A percentile compares a stretch with the other conserved stretches of the same genome.
phyloP scores from a whole-genome alignment of 2,329 filamentous ascomycete genomes.

The Coccinonectria pachysandricola region DNA sequence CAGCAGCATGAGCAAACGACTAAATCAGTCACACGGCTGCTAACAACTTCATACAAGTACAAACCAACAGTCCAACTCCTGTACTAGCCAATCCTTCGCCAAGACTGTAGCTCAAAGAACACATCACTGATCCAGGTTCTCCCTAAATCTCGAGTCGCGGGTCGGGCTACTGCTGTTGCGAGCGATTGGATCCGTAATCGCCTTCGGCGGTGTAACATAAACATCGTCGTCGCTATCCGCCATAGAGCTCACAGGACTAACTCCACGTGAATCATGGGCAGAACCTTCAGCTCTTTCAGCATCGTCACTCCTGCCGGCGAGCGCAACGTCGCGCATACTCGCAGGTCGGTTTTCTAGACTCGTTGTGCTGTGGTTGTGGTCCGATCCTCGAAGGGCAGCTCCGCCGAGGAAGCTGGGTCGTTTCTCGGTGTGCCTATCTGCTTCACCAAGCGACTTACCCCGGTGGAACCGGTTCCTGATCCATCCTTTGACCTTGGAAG shows the following conservation, averaged over 20 bases:
- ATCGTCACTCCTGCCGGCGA: slow-evolving; percentile 34
- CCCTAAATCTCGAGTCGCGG: slow-evolving; percentile 48
- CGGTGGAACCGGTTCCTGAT: slow-evolving; percentile 43
- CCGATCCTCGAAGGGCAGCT: slow-evolving; percentile 32
- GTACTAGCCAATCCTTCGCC: no score
- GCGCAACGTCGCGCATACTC: slow-evolving; percentile 37
- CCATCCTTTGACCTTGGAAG: slow-evolving; percentile 41
- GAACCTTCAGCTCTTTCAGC: no score
- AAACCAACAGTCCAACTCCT: no score
- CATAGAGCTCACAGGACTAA: slow-evolving; percentile 29
- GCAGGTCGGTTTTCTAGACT: slow-evolving; percentile 31
- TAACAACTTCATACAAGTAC: no score
- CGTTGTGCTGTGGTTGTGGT: slow-evolving; percentile 33
- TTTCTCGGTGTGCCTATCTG: slow-evolving; percentile 26
- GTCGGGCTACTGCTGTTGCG: slow-evolving; percentile 40
- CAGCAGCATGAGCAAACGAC: no score
- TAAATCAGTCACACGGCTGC: no score
- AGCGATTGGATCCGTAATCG: slow-evolving; percentile 22
- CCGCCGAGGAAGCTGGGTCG: slow-evolving; percentile 40
- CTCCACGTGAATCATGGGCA: slow-evolving; percentile 25
- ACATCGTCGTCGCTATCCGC: slow-evolving; percentile 8
- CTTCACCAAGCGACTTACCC: slow-evolving; percentile 29
- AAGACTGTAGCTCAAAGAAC: neutral
- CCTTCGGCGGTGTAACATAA: slow-evolving; percentile 28
- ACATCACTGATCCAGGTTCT: slow-evolving; percentile 35